These are phyloP conservation scores for Tylopilus orsonianus DNA, from an alignment of 1,284 basidiomycete genomes.

Conservation along the genomic window DNA sequence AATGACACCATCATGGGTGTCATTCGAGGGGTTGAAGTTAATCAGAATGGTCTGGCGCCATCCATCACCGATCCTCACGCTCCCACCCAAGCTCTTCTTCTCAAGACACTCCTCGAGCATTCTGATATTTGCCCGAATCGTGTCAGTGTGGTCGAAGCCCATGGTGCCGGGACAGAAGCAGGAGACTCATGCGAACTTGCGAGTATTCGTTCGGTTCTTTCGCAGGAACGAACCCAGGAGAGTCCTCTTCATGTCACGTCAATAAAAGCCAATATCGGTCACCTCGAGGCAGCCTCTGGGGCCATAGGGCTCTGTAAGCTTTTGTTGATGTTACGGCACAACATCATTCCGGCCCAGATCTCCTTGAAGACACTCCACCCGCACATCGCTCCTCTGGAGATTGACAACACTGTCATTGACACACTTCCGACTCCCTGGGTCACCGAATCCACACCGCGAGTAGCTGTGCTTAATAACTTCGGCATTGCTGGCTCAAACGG, in stretches of 20 bases:
- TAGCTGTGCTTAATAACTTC: slow-evolving; percentile 71
- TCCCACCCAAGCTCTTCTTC: slow-evolving; percentile 56
- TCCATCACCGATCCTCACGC: slow-evolving; percentile 73
- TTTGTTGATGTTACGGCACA: slow-evolving; percentile 62
- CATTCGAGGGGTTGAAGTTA: slow-evolving; percentile 66
- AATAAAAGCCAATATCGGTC: slow-evolving; percentile 71
- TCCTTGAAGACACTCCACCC: slow-evolving; percentile 59
- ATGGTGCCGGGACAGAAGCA: slow-evolving; percentile 70
- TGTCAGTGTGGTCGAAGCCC: slow-evolving; percentile 66
- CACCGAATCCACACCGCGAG: slow-evolving; percentile 35
- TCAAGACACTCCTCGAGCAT: slow-evolving; percentile 47
- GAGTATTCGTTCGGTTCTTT: slow-evolving; percentile 59
- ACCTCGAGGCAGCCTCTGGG: slow-evolving; percentile 73
- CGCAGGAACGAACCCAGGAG: slow-evolving; percentile 36
- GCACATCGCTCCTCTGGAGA: slow-evolving; percentile 47
- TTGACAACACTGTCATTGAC: slow-evolving; percentile 53
- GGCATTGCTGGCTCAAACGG: slow-evolving; percentile 73
- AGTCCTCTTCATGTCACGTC: slow-evolving; percentile 66
- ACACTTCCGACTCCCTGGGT: slow-evolving; percentile 43
- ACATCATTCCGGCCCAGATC: slow-evolving; percentile 57
- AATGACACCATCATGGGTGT: slow-evolving; percentile 68
- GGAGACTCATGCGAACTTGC: slow-evolving; percentile 67
- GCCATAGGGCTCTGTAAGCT: slow-evolving; percentile 69
- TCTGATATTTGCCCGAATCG: slow-evolving; percentile 46
- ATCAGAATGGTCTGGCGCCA: slow-evolving; percentile 61